Conservation (phyloP, 2,329 filamentous ascomycete genomes). For the Rhytidhysteron rufulum region DNA sequence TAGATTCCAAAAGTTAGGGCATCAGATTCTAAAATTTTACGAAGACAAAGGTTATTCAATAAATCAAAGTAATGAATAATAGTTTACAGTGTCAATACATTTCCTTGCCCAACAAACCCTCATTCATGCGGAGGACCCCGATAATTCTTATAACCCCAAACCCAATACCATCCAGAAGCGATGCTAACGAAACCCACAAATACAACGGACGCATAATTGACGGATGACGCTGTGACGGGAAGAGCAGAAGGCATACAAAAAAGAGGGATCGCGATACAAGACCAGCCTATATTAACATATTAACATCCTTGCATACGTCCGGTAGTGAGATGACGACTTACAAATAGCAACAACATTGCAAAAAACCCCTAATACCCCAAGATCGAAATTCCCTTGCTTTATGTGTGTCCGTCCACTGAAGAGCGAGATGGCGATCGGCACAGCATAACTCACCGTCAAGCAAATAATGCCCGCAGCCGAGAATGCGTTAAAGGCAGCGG, state of each 20-base stretch:
- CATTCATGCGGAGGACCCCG: conserved; percentile 57
- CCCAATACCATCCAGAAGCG: conserved; percentile 63
- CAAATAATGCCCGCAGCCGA: conserved; percentile 67
- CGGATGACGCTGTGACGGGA: conserved; percentile 55
- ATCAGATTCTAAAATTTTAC: no score
- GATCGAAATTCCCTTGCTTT: conserved; percentile 54
- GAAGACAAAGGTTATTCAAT: no score
- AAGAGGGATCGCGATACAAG: conserved; percentile 63
- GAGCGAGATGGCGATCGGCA: conserved; percentile 63
- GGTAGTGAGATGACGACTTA: conserved; percentile 51
- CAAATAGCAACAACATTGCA: conserved; percentile 62
- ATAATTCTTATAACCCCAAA: conserved; percentile 68
- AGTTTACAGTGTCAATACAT: no score
- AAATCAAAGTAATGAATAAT: no score
- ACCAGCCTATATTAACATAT: conserved; percentile 54
- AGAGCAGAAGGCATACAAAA: conserved; percentile 69
- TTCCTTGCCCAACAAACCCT: no score
- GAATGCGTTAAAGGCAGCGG: conserved; percentile 69
- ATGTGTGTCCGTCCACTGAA: conserved; percentile 59
- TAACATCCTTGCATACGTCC: neutral
- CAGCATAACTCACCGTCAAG: conserved; percentile 64
- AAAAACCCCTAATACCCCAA: conserved; percentile 58
- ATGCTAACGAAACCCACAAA: conserved; percentile 63
- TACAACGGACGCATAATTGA: conserved; percentile 76
- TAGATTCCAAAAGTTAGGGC: no score